phyloP scores from a whole-genome alignment of 2,329 filamentous ascomycete genomes.

The Pestalotiopsis sp. region DNA sequence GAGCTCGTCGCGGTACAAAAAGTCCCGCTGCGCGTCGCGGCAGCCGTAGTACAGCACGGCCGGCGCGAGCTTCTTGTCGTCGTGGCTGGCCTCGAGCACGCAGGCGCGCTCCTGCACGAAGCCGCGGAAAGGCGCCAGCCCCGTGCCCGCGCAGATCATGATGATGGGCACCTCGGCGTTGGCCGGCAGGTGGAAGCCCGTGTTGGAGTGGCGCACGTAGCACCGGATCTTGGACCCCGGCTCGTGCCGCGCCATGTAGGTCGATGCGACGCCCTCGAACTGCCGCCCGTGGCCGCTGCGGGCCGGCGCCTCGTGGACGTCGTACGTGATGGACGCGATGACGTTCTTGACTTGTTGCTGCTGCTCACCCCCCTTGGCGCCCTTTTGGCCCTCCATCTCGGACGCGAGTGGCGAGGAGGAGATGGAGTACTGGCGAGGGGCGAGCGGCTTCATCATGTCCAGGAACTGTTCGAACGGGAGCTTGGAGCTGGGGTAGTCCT shows the following conservation, averaged over 20 bases:
- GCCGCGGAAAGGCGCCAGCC: conserved; percentile 10
- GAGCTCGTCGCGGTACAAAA: conserved; percentile 5
- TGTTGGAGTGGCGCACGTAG: conserved; percentile 8
- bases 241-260: neutral
- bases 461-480: conserved; percentile 57
- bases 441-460: conserved; percentile 59
- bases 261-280: conserved; percentile 4
- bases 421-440: conserved; percentile 59
- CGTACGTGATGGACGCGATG: conserved; percentile 5
- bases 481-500: conserved; percentile 49
- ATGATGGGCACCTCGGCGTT: neutral
- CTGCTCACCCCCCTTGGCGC: neutral
- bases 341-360: neutral
- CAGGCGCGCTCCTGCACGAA: conserved; percentile 11
- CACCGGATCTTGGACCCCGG: conserved; percentile 2
- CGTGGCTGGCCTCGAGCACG: neutral
- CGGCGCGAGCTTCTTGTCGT: neutral
- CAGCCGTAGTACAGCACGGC: conserved; percentile 8
- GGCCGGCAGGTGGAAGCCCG: conserved; percentile 2
- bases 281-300: neutral
- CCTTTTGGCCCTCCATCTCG: neutral
- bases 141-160: conserved; percentile 9
- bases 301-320: conserved; percentile 2
- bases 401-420: conserved; percentile 54
- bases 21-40: conserved; percentile 1